Conservation (phyloP, 2,329 filamentous ascomycete genomes). For the Botrytis byssoidea region DNA sequence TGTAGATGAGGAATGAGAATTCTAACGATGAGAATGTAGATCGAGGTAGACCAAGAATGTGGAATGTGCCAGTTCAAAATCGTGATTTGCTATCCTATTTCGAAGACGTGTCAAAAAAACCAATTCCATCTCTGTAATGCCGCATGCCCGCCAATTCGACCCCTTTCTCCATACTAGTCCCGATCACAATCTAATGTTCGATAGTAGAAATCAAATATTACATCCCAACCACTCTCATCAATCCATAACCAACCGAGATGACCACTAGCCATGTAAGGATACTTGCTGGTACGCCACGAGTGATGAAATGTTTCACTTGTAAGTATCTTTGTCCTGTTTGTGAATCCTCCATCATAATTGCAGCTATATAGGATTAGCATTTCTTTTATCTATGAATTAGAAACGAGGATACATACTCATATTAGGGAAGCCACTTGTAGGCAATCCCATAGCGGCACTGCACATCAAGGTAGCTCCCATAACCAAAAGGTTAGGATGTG, state of each 20-base stretch:
- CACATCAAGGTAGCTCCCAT: constrained; percentile 97
- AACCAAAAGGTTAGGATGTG: constrained; percentile 90
- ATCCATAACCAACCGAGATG: constrained; percentile 83
- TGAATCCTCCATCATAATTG: constrained; percentile 98
- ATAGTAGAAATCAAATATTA: constrained; percentile 21
- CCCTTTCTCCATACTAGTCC: background rate
- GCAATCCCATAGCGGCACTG: constrained; percentile 93
- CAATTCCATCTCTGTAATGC: background rate
- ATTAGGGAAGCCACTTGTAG: constrained; percentile 95
- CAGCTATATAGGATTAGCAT: constrained; percentile 55
- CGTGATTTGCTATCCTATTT: constrained; percentile 1
- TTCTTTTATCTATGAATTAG: background rate
- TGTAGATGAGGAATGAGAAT: background rate
- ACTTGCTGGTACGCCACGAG: constrained; percentile 84
- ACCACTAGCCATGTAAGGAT: constrained; percentile 79
- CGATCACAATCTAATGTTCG: background rate
- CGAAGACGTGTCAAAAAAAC: background rate
- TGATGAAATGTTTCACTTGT: constrained; percentile 90
- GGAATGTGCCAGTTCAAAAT: background rate
- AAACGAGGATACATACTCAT: constrained; percentile 79
- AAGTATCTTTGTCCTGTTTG: constrained; percentile 89
- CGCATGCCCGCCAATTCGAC: background rate
- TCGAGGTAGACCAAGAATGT: background rate
- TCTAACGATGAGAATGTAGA: constrained; percentile 7
- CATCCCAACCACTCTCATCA: constrained; percentile 61